Conservation (phyloP, 2,329 filamentous ascomycete species). For the Mycosphaerella sp. region DNA sequence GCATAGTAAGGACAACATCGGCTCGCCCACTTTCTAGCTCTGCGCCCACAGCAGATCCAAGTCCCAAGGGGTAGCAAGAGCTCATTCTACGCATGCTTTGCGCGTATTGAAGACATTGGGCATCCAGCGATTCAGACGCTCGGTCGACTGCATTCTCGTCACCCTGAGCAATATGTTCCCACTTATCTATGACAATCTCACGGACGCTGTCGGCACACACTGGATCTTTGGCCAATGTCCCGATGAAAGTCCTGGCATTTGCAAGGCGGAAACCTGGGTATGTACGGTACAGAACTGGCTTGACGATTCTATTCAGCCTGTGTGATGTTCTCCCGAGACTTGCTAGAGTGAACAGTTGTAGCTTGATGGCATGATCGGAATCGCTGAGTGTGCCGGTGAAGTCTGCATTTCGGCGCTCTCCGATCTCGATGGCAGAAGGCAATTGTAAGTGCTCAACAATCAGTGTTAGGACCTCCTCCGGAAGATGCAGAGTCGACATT, state of each 20-base stretch:
- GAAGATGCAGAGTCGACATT: constrained; percentile 11
- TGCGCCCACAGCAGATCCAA: constrained; percentile 10
- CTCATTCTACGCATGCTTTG: constrained; percentile 1
- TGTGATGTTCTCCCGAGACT: constrained; percentile 7
- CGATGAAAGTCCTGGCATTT: constrained; percentile 11
- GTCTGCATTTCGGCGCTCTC: constrained; percentile 5
- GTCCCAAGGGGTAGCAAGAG: constrained; percentile 12
- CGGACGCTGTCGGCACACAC: background rate
- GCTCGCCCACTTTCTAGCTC: constrained; percentile 13
- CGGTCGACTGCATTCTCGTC: constrained; percentile 6
- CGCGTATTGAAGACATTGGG: constrained; percentile 11
- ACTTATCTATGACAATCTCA: constrained; percentile 13
- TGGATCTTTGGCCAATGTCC: constrained; percentile 4
- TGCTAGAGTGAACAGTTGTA: constrained; percentile 10
- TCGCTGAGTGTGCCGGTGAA: constrained; percentile 5
- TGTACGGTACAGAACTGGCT: constrained; percentile 9
- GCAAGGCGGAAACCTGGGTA: constrained; percentile 8
- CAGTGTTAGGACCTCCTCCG: constrained; percentile 10
- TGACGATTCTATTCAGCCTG: constrained; percentile 9
- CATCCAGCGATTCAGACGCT: constrained; percentile 7
- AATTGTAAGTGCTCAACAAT: constrained; percentile 4
- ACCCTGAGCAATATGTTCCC: constrained; percentile 7
- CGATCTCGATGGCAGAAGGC: constrained; percentile 8
- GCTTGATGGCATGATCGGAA: constrained; percentile 8
- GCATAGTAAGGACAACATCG: constrained; percentile 11